These are phyloP conservation scores for Boletus sp. DNA, from an alignment of 768 basidiomycete species.

Conservation along the genomic window DNA sequence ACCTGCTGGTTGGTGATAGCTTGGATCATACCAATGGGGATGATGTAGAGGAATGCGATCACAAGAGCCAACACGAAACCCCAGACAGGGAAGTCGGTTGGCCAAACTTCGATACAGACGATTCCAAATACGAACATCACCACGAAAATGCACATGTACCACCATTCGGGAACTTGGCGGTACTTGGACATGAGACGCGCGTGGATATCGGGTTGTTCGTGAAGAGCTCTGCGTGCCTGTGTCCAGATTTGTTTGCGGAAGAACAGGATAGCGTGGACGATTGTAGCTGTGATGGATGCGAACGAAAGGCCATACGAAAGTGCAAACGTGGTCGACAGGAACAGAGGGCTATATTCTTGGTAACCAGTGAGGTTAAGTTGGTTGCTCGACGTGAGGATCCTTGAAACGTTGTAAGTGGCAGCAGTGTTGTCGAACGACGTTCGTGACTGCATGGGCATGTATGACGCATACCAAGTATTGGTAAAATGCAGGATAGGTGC, in stretches of 20 bases:
- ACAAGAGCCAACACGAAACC: conserved; percentile 41
- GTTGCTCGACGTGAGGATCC: conserved; percentile 34
- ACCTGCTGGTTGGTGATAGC: conserved; percentile 81
- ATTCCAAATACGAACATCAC: conserved; percentile 61
- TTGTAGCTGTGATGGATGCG: conserved; percentile 40
- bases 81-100: conserved; percentile 48
- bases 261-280: conserved; percentile 46
- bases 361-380: conserved; percentile 35
- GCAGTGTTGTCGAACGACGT: conserved; percentile 46
- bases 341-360: conserved; percentile 39
- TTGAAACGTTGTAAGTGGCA: conserved; percentile 38
- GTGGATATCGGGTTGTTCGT: conserved; percentile 61
- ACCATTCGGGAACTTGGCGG: conserved; percentile 60
- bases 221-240: conserved; percentile 49
- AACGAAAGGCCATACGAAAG: conserved; percentile 51
- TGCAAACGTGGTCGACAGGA: conserved; percentile 49
- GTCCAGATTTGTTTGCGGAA: conserved; percentile 58
- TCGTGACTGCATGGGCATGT: conserved; percentile 41
- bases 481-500: conserved; percentile 31
- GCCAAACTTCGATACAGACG: conserved; percentile 61
- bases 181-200: conserved; percentile 58
- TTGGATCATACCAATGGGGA: conserved; percentile 77
- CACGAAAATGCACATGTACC: conserved; percentile 46
- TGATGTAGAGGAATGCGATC: conserved; percentile 59
- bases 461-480: conserved; percentile 39